Conservation (phyloP, 306 rosid species). For the Abrus precatorius region DNA sequence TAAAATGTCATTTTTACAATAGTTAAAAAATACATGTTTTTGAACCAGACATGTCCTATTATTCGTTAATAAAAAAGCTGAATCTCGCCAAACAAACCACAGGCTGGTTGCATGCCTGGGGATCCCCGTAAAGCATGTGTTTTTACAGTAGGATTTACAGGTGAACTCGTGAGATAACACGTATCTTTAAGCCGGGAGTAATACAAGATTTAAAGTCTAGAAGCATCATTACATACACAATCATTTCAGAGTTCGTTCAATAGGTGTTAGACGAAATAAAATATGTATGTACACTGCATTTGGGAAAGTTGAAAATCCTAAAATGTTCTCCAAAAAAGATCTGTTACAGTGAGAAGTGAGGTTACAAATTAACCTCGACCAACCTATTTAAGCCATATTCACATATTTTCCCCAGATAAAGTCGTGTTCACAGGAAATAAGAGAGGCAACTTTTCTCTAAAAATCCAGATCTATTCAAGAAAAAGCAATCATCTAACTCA, state of each 20-base stretch:
- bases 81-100: slow-evolving; percentile 14
- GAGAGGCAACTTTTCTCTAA: slow-evolving; percentile 1
- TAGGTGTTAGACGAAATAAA: background rate
- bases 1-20: background rate
- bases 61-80: background rate
- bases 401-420: slow-evolving; percentile 12
- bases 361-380: slow-evolving; percentile 19
- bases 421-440: slow-evolving; percentile 8
- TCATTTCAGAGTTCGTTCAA: slow-evolving; percentile 20
- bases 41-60: background rate
- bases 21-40: background rate
- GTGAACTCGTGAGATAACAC: background rate
- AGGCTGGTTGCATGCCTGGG: background rate
- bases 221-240: slow-evolving; percentile 6
- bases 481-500: slow-evolving; percentile 21
- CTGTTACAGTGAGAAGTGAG: background rate
- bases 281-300: slow-evolving; percentile 35
- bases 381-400: slow-evolving; percentile 30
- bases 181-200: background rate
- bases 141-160: background rate
- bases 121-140: background rate
- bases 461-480: background rate
- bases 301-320: background rate
- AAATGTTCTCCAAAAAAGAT: background rate
- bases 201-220: background rate